phyloP scores from a whole-genome alignment of 2,329 filamentous ascomycete genomes.

The Blastomyces percursus region DNA sequence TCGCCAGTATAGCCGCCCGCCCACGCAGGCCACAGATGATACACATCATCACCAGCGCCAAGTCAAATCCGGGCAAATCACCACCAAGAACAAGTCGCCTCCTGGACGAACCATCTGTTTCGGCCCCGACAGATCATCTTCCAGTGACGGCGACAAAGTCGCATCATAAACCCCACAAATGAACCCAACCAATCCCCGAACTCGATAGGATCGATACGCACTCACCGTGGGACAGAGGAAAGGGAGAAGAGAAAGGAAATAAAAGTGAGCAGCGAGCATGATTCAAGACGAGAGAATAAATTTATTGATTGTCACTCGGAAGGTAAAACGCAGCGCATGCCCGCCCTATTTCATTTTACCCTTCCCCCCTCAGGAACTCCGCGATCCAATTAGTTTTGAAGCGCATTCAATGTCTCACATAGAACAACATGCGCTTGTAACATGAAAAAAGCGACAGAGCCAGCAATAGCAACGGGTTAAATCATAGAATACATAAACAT shows the following conservation, averaged over 20 bases:
- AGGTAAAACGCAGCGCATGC: neutral
- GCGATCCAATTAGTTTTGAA: neutral
- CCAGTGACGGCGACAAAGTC: neutral
- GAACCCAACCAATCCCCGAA: neutral
- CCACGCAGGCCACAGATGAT: neutral
- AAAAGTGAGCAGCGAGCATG: neutral
- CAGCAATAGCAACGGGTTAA: neutral
- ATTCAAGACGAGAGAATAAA: neutral
- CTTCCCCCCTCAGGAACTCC: neutral
- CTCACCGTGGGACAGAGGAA: neutral
- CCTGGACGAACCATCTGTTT: neutral
- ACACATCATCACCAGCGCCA: conserved; percentile 1
- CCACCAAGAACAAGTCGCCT: neutral
- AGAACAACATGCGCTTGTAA: neutral
- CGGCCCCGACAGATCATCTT: neutral
- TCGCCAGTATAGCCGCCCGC: neutral
- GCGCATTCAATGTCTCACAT: too few relatives aligned
- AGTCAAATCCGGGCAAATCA: neutral
- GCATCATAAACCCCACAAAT: conserved; percentile 2
- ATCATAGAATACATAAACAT: neutral
- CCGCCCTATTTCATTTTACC: too few relatives aligned
- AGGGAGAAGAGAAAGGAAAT: neutral
- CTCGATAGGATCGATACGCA: neutral
- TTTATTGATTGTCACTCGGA: neutral
- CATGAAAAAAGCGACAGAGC: neutral